Evolutionary conservation across 176 grass and related monocot species (phyloP), one percentile per base, ranked within the genome.

Genomic region (Oropetium thomaeum): DNA sequence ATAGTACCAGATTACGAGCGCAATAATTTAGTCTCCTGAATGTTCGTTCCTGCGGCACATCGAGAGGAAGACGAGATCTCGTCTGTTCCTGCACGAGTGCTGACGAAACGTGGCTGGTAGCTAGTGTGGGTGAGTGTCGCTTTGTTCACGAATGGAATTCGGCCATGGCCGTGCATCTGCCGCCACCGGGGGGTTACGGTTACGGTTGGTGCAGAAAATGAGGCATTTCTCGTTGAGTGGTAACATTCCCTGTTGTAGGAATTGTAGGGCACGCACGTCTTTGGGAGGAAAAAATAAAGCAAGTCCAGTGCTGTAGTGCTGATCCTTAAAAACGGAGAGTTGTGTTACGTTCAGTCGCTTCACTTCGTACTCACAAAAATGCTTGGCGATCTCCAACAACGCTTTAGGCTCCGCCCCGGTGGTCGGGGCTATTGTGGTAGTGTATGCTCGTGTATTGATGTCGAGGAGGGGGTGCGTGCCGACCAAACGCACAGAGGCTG

Each of bases 11-110:
- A 15, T 76, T 62, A 33, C n/a, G n/a, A n/a, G 40, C 4, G 19
- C 57, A 62, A 6, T 76, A 63, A 10, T 76, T 25, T 34, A 76
- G 41, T 27, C 58, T 49, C 74, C 58, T 13, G 42, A 76, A 76
- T 64, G 58, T 40, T 75, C 73, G 58, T 40, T 75, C 73, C 41
- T 62, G 58, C 58, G 10, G 19, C 19, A 6, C 78, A 62, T 26
- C n/a, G n/a, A n/a, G 57, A 33, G 7, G 51, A 22, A 38, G 19
- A 5, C 53, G 3, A 60, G 4, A 20, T 69, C 49, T 10, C 17
- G 16, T 31, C 54, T 42, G 53, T n/a, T n/a, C n/a, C n/a, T n/a
- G n/a, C n/a, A n/a, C 16, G 53, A 22, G 57, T 62, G 27, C 10
- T 75, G 57, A 58, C 73, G 43, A 43, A 43, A 37, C 27, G n/a